Conservation (phyloP, 768 basidiomycete genomes). For the Hygrophorus russula region DNA sequence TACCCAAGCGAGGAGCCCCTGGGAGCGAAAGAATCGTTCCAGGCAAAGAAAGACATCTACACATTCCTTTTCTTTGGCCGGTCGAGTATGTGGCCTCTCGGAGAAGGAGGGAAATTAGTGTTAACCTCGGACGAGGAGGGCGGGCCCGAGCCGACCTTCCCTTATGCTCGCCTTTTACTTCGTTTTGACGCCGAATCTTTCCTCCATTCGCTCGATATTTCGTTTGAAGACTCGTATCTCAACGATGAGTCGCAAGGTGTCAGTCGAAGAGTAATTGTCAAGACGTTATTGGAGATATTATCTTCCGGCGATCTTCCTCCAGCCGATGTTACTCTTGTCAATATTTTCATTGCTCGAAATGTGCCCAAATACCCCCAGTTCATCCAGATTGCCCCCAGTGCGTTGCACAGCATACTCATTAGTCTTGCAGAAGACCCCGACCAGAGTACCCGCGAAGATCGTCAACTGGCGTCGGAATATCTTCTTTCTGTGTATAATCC, state of each 20-base stretch:
- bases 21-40: constrained; percentile 46
- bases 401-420: constrained; percentile 66
- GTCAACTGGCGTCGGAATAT: constrained; percentile 90
- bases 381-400: constrained; percentile 53
- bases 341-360: constrained; percentile 95
- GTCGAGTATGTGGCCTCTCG: constrained; percentile 67
- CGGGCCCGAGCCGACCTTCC: constrained; percentile 75
- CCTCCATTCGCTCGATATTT: constrained; percentile 87
- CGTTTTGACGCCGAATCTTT: constrained; percentile 90
- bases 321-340: constrained; percentile 69
- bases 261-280: constrained; percentile 73
- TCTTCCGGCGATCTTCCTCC: constrained; percentile 41
- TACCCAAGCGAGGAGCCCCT: constrained; percentile 81
- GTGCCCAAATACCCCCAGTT: constrained; percentile 94
- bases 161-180: constrained; percentile 76
- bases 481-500: constrained; percentile 88
- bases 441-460: constrained; percentile 75
- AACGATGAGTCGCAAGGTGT: constrained; percentile 61
- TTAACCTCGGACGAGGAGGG: constrained; percentile 68
- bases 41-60: constrained; percentile 70
- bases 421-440: constrained; percentile 70
- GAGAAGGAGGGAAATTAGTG: constrained; percentile 60
- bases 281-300: constrained; percentile 74
- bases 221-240: constrained; percentile 87
- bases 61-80: constrained; percentile 76